Evolutionary conservation across 768 basidiomycete species (phyloP).

Genomic region (Mrakia gelida): DNA sequence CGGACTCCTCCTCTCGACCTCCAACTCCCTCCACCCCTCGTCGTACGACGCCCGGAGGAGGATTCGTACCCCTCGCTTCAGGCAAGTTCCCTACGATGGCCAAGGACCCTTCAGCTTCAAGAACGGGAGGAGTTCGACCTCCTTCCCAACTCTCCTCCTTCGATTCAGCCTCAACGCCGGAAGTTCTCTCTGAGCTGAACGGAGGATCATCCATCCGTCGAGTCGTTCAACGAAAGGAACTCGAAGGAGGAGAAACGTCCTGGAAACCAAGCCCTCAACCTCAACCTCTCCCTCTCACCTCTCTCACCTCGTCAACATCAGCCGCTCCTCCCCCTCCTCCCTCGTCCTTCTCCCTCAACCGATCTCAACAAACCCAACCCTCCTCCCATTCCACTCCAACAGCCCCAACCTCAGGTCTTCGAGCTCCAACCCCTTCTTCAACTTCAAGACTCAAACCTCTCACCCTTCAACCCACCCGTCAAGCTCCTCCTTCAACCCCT

Average conservation of each 20-base stretch:
- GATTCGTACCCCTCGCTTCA: not conserved
- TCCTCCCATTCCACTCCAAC: not conserved
- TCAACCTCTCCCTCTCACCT: not conserved
- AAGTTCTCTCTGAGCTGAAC: not conserved
- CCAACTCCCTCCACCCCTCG: not conserved
- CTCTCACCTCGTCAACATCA: not conserved
- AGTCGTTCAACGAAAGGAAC: not conserved
- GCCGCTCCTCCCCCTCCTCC: not conserved
- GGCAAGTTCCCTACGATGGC: not conserved
- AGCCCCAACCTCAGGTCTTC: not conserved
- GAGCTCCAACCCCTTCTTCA: not conserved
- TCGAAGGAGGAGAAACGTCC: not conserved
- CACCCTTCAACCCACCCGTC: not conserved
- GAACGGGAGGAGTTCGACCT: conserved; percentile 8
- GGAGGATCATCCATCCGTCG: not conserved
- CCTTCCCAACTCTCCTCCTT: not conserved
- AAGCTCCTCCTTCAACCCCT: not conserved
- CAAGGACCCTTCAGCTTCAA: not conserved
- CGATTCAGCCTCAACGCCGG: not conserved
- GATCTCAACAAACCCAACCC: not conserved
- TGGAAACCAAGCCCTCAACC: not conserved
- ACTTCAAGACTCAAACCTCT: not conserved
- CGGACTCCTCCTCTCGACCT: not conserved
- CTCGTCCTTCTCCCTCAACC: not conserved
- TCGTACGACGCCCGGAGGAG: not conserved